Evolutionary conservation across 768 basidiomycete species (phyloP).

Genomic region (Lactarius hengduanensis): DNA sequence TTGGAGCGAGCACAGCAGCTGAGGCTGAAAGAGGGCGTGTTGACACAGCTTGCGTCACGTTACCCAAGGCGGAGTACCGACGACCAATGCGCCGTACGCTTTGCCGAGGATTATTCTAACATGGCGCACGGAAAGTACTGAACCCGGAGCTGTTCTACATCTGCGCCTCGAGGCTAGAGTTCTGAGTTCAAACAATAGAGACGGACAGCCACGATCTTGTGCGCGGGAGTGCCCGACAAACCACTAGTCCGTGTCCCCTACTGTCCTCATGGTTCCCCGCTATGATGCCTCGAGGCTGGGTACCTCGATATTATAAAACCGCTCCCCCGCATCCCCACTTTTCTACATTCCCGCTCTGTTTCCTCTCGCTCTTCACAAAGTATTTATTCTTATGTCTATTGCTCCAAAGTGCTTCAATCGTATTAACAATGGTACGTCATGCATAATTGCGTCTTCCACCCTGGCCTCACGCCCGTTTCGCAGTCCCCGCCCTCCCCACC

Average conservation of each 20-base stretch:
- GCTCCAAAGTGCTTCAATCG: neutral
- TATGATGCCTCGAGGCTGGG: slow-evolving; percentile 5
- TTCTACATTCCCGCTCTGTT: neutral
- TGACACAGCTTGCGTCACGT: slow-evolving; percentile 16
- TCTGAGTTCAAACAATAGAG: no score
- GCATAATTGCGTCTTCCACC: neutral
- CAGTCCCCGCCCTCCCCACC: slow-evolving; percentile 19
- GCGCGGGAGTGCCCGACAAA: neutral
- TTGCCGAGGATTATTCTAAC: no score
- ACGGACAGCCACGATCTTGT: neutral
- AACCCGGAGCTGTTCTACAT: no score
- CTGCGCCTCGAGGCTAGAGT: neutral
- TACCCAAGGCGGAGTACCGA: neutral
- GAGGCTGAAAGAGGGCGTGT: slow-evolving; percentile 11
- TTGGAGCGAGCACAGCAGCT: neutral
- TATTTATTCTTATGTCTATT: slow-evolving; percentile 21
- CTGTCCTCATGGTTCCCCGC: slow-evolving; percentile 3
- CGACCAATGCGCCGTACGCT: neutral
- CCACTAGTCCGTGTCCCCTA: neutral
- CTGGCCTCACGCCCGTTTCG: neutral
- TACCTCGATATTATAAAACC: slow-evolving; percentile 3
- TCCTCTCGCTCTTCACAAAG: neutral
- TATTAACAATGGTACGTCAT: slow-evolving; percentile 16
- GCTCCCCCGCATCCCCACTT: slow-evolving; percentile 5
- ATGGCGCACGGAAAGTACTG: no score